These are phyloP conservation scores for Globisporangium middletonii DNA, from an alignment of 352 stramenopile genomes.

Conservation along the genomic window DNA sequence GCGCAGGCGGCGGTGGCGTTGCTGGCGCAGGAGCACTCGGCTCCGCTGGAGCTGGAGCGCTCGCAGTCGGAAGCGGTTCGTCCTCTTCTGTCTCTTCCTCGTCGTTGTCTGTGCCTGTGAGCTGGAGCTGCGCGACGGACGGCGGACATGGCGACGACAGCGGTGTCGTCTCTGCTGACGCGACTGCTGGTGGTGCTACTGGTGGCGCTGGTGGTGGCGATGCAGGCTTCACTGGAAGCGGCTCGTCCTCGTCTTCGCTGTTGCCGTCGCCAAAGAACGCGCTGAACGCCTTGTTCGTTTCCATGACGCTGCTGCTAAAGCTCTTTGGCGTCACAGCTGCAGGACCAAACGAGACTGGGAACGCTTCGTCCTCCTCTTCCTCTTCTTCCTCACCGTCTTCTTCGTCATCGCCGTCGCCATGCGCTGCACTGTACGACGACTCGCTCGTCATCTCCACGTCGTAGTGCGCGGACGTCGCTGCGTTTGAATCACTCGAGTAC, in stretches of 20 bases:
- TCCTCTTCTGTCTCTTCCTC: conserved; percentile 52
- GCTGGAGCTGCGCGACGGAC: conserved; percentile 8
- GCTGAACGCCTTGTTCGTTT: conserved; percentile 64
- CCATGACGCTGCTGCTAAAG: conserved; percentile 40
- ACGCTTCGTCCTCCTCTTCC: conserved; percentile 76
- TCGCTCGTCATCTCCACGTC: conserved; percentile 1
- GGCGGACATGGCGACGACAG: neutral
- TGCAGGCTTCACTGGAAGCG: conserved; percentile 28
- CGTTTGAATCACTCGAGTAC: neutral
- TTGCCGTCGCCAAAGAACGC: conserved; percentile 67
- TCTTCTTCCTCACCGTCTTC: conserved; percentile 30
- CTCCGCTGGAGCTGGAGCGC: neutral
- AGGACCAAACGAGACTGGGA: conserved; percentile 42
- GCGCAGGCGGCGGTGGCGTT: conserved; percentile 33
- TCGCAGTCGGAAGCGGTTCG: conserved; percentile 34
- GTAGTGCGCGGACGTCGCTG: neutral
- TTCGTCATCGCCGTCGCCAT: conserved; percentile 6
- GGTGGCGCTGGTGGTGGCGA: neutral
- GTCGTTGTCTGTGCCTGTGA: conserved; percentile 24
- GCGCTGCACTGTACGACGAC: neutral
- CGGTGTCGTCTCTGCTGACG: neutral
- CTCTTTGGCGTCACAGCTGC: conserved; percentile 5
- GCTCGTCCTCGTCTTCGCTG: conserved; percentile 57
- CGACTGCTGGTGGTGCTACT: neutral
- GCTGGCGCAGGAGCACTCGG: neutral